These are phyloP conservation scores for Chloris gayana DNA, from an alignment of 176 grass and related monocot species.

Conservation along the genomic window DNA sequence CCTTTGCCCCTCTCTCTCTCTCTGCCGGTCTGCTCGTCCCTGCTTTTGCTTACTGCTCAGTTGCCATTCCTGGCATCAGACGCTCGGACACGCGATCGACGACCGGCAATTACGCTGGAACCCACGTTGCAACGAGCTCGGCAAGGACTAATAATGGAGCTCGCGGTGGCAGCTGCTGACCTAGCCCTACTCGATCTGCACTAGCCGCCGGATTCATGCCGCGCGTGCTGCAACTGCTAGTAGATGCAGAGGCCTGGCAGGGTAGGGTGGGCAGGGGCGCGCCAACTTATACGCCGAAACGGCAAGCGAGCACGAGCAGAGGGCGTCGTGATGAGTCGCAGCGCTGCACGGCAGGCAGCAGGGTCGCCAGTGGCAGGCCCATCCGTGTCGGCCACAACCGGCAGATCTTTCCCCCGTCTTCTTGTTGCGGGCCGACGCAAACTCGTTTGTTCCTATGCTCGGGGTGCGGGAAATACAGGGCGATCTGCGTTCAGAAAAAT, in stretches of 20 bases:
- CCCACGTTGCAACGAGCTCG: too few relatives aligned
- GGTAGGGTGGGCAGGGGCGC: background rate
- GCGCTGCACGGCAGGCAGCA: background rate
- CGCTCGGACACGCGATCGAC: too few relatives aligned
- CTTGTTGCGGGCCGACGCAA: background rate
- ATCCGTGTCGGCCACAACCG: background rate
- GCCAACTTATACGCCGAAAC: constrained; percentile 9
- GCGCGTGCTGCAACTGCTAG: too few relatives aligned
- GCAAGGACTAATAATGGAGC: background rate
- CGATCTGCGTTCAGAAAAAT: background rate
- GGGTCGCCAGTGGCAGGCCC: background rate
- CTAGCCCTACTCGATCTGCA: background rate
- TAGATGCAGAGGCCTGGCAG: background rate
- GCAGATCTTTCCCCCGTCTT: constrained; percentile 3
- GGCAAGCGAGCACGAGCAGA: background rate
- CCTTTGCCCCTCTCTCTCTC: too few relatives aligned
- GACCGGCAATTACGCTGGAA: too few relatives aligned
- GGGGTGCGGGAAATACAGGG: background rate
- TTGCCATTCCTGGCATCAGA: too few relatives aligned
- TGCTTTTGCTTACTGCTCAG: too few relatives aligned
- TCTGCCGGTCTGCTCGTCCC: too few relatives aligned
- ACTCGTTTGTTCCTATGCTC: background rate
- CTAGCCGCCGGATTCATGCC: too few relatives aligned
- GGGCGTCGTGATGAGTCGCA: background rate
- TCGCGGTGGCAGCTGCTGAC: background rate